Base-by-base conservation (phyloP, 768 basidiomycete species). In the Tephrocybe sp. region DNA sequence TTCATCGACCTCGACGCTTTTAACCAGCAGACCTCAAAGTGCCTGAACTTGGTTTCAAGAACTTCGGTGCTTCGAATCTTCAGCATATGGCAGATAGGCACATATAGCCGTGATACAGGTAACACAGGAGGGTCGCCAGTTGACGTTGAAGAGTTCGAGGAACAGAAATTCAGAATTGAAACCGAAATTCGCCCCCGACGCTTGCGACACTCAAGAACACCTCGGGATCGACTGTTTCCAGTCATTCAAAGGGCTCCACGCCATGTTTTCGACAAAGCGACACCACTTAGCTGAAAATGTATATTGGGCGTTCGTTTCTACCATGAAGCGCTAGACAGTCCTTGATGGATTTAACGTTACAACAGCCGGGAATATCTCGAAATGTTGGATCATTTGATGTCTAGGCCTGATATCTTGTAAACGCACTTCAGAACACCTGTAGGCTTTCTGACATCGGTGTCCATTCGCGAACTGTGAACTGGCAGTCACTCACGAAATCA, bases 51-150 rank as follows among this genome's bases (percentile, higher is more conserved):
- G 40, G 27, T 29, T 15, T n/a, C 2, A 34, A 22, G 19, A 38
- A 34, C 49, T 54, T 43, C 55, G 48, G 47, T 52, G 47, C 58
- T 60, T 60, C 56, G 42, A 23, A 47, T 33, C 33, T 25, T 45
- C 50, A 54, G 54, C 55, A 47, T 52, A 47, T 64, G 61, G 60
- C 61, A 64, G 63, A 51, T 47, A 62, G 60, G 61, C 54, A 62
- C 61, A 45, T 49, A 53, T 27, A 57, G 23, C 50, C 38, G 54
- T 60, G 58, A 62, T 64, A 56, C 55, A 58, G 57, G 44, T 13
- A 25, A 49, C 57, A 58, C 52, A 54, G 54, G 49, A 39, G 38
- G 21, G 31, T 4, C 40, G 8, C 19, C 1, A 21, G 18, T 43
- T 29, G 42, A 50, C 16, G 27, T 39, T 23, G 43, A 57, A 56